Evolutionary conservation across 2,329 filamentous ascomycete genomes (phyloP).

Genomic region (Orbilia blumenaviensis): DNA sequence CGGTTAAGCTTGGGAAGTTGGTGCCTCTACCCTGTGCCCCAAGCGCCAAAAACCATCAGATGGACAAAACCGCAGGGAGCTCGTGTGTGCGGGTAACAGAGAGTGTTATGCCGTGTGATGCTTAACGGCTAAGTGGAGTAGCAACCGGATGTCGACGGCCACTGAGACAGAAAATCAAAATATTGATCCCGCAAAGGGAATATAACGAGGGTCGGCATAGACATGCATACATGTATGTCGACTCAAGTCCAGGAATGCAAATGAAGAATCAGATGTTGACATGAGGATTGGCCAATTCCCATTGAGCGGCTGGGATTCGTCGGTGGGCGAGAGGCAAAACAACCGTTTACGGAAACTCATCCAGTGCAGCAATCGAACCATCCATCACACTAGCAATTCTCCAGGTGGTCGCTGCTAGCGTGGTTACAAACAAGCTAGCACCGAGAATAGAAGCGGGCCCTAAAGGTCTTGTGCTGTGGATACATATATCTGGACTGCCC

Average conservation of each 20-base stretch:
- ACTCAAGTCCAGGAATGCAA: conserved; percentile 17
- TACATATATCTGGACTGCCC: conserved; percentile 53
- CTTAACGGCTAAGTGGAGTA: conserved; percentile 21
- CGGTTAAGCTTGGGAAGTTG: conserved; percentile 35
- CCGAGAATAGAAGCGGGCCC: conserved; percentile 44
- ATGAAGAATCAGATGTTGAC: conserved; percentile 16
- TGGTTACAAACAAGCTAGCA: conserved; percentile 27
- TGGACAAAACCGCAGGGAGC: conserved; percentile 53
- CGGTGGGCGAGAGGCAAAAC: conserved; percentile 46
- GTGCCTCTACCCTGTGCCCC: conserved; percentile 19
- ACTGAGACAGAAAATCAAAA: conserved; percentile 21
- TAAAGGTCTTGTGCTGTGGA: conserved; percentile 31
- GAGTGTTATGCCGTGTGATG: conserved; percentile 46
- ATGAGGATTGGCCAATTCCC: conserved; percentile 42
- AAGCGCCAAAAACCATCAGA: conserved; percentile 32
- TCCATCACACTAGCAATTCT: conserved; percentile 29
- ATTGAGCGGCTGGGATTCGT: conserved; percentile 47
- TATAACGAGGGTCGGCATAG: neutral
- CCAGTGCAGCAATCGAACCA: conserved; percentile 43
- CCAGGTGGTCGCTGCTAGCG: conserved; percentile 25
- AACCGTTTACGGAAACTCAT: conserved; percentile 54
- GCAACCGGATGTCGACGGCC: conserved; percentile 38
- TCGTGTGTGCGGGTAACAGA: conserved; percentile 37
- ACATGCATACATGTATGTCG: conserved; percentile 19
- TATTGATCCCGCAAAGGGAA: neutral